phyloP scores from a whole-genome alignment of 345 rosid species.

The Populus nigra region DNA sequence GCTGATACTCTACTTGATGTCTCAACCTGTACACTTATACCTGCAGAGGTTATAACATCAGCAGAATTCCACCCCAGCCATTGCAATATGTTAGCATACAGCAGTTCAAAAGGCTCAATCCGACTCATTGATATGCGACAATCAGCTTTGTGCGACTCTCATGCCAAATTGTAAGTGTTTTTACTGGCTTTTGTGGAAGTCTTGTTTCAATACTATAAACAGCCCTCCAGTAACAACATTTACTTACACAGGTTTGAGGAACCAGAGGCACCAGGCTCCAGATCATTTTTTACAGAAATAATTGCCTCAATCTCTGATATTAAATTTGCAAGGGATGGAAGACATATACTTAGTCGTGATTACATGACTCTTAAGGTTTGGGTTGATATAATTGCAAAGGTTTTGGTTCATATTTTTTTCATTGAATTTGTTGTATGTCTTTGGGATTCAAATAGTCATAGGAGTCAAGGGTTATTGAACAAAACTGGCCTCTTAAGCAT shows the following conservation, averaged over 20 bases:
- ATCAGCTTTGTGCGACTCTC: slow-evolving; percentile 93
- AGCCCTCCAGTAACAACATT: background rate
- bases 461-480: background rate
- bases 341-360: slow-evolving; percentile 94
- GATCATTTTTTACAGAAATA: slow-evolving; percentile 98
- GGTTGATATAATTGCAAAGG: background rate
- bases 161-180: slow-evolving; percentile 76
- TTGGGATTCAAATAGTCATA: background rate
- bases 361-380: slow-evolving; percentile 98
- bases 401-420: background rate
- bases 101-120: slow-evolving; percentile 99
- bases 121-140: slow-evolving; percentile 96
- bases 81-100: slow-evolving; percentile 89
- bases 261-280: slow-evolving; percentile 80
- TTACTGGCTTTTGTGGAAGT: background rate
- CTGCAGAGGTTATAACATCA: slow-evolving; percentile 98
- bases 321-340: slow-evolving; percentile 83
- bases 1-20: background rate
- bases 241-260: slow-evolving; percentile 76
- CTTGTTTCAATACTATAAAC: background rate
- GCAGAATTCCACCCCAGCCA: slow-evolving; percentile 98
- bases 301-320: slow-evolving; percentile 98
- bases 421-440: background rate
- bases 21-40: slow-evolving; percentile 11
- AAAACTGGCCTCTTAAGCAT: background rate